phyloP scores from a whole-genome alignment of 495 filamentous ascomycete genomes.

The Penicillium simplicissimum region DNA sequence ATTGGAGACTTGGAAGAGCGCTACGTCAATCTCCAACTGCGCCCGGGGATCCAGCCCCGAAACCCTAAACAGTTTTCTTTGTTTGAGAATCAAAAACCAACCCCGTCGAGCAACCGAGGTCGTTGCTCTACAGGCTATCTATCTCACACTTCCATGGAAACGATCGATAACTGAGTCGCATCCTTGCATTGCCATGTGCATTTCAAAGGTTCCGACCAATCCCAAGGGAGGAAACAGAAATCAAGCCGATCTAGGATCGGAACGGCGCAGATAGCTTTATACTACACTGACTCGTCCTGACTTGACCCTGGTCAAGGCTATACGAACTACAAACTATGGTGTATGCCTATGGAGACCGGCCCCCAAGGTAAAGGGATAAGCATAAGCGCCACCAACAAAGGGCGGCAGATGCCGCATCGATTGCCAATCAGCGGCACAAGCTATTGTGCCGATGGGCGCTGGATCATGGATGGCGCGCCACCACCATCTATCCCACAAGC shows the following conservation, averaged over 20 bases:
- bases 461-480: not conserved
- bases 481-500: not conserved
- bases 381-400: not conserved
- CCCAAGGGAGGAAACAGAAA: not conserved
- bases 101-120: not conserved
- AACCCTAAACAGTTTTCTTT: not conserved
- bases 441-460: not conserved
- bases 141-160: conserved; percentile 1
- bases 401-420: not conserved
- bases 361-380: not conserved
- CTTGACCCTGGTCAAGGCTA: not conserved
- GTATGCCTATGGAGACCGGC: not conserved
- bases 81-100: not conserved
- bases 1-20: not conserved
- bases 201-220: not conserved
- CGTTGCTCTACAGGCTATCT: not conserved
- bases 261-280: not conserved
- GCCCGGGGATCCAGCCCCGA: not conserved
- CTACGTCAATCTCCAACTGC: not conserved
- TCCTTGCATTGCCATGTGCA: not conserved
- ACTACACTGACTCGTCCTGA: not conserved
- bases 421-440: not conserved
- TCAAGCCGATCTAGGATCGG: not conserved
- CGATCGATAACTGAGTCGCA: not conserved
- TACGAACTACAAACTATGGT: not conserved